Evolutionary conservation across 495 filamentous ascomycete genomes (phyloP), one percentile per base, ranked within the genome.

Genomic region (Penicillium egyptiacum): DNA sequence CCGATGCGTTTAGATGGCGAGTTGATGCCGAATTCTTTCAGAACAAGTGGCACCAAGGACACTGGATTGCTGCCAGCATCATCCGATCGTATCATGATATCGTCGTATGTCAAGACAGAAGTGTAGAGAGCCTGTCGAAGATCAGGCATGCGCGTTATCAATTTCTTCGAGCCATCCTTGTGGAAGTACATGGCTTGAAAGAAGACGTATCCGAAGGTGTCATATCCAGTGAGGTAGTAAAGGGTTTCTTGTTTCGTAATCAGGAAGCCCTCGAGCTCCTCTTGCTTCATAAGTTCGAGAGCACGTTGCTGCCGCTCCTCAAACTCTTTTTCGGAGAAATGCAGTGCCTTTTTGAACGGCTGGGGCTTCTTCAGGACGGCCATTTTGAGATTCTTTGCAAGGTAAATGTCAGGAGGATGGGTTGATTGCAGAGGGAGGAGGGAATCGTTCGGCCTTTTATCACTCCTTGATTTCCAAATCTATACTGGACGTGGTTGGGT

Each of bases 151-250:
- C 61, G 58, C 17, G 64, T 67, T 41, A 67, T 67, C 31, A 67
- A 33, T 1, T 47, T 44, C 50, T 64, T 61, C n/a, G 55, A 61
- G 19, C 61, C 61, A 55, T 67, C 64, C 11, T 39, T 55, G 46
- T 67, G 61, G 48, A 67, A 64, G 54, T 67, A 67, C 58, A 67
- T 64, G 11, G 61, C 61, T 37, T 67, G 61, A 37, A 67, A 67
- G 56, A 67, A 67, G 41, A 67, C 61, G 40, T 67, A 67, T n/a
- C 64, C 61, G 28, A 67, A 67, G 25, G 61, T 67, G 43, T 67
- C 64, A 42, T 59, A 67, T 20, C 64, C 61, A 2, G 64, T 64
- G 12, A 67, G 43, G 40, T 67, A 67, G 53, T 67, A 67, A 22
- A 67, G 64, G 14, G 64, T 59, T 30, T 67, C 64, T 55, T 67